Evolutionary conservation across 768 basidiomycete species (phyloP), one percentile per base, ranked within the genome.

Genomic region (Krasilnikovozyma curviuscula): DNA sequence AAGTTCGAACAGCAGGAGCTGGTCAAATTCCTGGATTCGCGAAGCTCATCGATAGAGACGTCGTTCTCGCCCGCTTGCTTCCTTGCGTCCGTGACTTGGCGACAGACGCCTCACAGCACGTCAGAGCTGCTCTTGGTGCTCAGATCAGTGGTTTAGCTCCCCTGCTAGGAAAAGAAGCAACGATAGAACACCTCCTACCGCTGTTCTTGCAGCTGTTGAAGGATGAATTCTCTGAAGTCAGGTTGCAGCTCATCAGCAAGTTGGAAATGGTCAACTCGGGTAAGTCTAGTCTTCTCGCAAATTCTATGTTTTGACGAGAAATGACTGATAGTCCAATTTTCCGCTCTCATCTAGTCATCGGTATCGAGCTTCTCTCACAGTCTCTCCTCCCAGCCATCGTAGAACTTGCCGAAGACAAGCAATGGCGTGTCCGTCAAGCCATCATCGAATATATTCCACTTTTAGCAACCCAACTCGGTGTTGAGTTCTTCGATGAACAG

Each of bases 371-470:
- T 27, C 69, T 98, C 44, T 85, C 86, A 1, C 86, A 89, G 56
- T 89, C 84, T 5, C 79, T 98, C 31, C 75, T 98, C 27, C 93
- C 93, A 8, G 93, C 93, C 31, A 97, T 98, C 55, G 83, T 97
- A 54, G 84, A 97, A 62, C 72, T 98, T 29, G 93, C 93, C 7
- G 91, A 97, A 65, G 93, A 98, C 70, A 98, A 97, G 64, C 93
- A 93, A 52, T 98, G 93, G 93, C 81, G 93, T 25, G 91, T 98
- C 18, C 81, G 93, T 57, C 93, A 98, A 66, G 93, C 93, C 7
- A 97, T 98, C 69, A 98, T 98, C 66, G 93, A 97, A 66, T 95
- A 98, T 68, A 70, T 98, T 57, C 93, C 93, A n/a, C 75, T 97
- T 19, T 79, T 98, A 39, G 89, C 93, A 35, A 88, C 81, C n/a